Evolutionary conservation across 306 rosid genomes (phyloP), one percentile per base, ranked within the genome.

Genomic region (Trifolium fragiferum): DNA sequence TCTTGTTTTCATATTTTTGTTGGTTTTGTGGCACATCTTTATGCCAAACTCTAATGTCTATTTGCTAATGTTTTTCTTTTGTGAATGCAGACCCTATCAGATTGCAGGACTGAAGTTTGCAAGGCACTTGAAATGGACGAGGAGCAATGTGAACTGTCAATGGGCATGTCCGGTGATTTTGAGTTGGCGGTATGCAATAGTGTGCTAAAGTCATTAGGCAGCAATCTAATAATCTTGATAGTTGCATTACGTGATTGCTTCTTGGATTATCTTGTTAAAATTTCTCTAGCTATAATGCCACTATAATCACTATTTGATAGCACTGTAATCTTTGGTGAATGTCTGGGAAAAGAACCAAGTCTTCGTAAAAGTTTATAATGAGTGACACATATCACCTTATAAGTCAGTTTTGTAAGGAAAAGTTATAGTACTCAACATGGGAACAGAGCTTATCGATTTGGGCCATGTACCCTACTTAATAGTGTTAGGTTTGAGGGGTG

Each of bases 81-180:
- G 53, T 65, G 69, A 57, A 78, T 69, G 9, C 78, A 94, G 99
- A 79, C 86, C 20, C 83, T 94, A 76, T 87, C 90, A 9, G 83
- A 77, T 78, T 94, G 96, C 82, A 88, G 93, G 87, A 72, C 68
- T 62, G 97, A 88, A 80, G 95, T 92, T 72, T 94, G 97, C 85
- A 81, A 90, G 81, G 86, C 88, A 66, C 96, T 94, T 59, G 95
- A 82, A 79, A 82, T 90, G 62, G 61, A 82, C 6, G 97, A 88
- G 78, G 99, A 88, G 73, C 88, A 83, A 41, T 94, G 97, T 47
- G 97, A 92, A 78, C 89, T 94, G 70, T 94, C 97, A 58, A 94
- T 92, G 96, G 99, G 99, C 82, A 92, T 94, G 99, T 94, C 97
- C 10, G 82, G 88, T 16, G 97, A 94, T 79, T 94, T 92, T 76